phyloP scores from a whole-genome alignment of 176 grass and related monocot species.

The Eleusine indica region DNA sequence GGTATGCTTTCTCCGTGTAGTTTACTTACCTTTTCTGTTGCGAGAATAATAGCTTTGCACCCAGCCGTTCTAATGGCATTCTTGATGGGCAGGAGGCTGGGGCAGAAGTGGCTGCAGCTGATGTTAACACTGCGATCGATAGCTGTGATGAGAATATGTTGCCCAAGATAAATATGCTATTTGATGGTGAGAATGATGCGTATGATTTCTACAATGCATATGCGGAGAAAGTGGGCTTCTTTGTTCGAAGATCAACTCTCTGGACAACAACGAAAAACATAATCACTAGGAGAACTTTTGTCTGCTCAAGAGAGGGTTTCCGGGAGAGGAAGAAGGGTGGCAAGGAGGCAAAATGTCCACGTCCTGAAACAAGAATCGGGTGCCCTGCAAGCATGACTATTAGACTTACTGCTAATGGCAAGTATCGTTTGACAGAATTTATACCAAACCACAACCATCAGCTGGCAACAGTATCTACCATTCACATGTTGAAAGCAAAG shows the following conservation, averaged over 20 bases:
- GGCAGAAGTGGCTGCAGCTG: conserved; percentile 25
- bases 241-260: conserved; percentile 88
- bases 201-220: conserved; percentile 90
- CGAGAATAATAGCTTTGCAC: conserved; percentile 8
- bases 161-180: conserved; percentile 74
- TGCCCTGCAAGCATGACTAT: conserved; percentile 85
- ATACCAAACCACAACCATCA: conserved; percentile 76
- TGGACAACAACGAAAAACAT: conserved; percentile 94
- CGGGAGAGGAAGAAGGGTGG: conserved; percentile 88
- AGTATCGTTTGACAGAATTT: conserved; percentile 91
- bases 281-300: conserved; percentile 90
- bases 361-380: conserved; percentile 89
- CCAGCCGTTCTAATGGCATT: conserved; percentile 17
- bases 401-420: conserved; percentile 83
- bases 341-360: conserved; percentile 85
- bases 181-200: conserved; percentile 73
- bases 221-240: conserved; percentile 83
- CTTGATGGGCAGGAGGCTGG: conserved; percentile 47
- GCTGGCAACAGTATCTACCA: conserved; percentile 66
- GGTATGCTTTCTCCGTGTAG: conserved; percentile 32
- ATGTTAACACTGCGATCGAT: conserved; percentile 44
- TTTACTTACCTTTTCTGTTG: conserved; percentile 4
- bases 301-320: conserved; percentile 92
- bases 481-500: conserved; percentile 78
- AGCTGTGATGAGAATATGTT: conserved; percentile 52